phyloP scores from a whole-genome alignment of 768 basidiomycete species.

The Naganishia vaughanmartiniae region DNA sequence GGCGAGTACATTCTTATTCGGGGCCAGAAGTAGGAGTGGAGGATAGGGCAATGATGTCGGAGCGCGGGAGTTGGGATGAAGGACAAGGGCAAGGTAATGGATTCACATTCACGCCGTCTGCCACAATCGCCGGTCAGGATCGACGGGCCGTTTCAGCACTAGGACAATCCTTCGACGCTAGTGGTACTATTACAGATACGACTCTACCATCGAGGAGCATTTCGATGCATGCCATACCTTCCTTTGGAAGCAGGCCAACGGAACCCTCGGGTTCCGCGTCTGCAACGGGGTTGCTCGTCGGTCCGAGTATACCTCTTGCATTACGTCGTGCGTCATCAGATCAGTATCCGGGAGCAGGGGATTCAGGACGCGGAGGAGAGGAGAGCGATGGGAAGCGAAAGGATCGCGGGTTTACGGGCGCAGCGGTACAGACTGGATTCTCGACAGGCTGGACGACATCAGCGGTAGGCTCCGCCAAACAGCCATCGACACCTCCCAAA shows the following conservation, averaged over 20 bases:
- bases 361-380: not conserved
- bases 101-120: not conserved
- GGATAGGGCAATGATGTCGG: not conserved
- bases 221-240: slow-evolving; percentile 10
- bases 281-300: not conserved
- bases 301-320: slow-evolving; percentile 17
- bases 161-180: not conserved
- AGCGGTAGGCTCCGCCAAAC: not conserved
- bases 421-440: not conserved
- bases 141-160: not conserved
- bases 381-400: not conserved
- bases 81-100: not conserved
- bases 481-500: slow-evolving; percentile 12
- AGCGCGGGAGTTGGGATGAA: not conserved
- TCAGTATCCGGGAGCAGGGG: not conserved
- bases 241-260: not conserved
- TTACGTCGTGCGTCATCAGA: slow-evolving; percentile 11
- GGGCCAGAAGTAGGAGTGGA: not conserved
- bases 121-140: not conserved
- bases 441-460: slow-evolving; percentile 1
- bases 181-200: not conserved
- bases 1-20: slow-evolving; percentile 14
- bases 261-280: not conserved
- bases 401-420: not conserved
- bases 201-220: not conserved